Conservation (phyloP, 805 yeast genomes). For the Millerozyma acaciae region DNA sequence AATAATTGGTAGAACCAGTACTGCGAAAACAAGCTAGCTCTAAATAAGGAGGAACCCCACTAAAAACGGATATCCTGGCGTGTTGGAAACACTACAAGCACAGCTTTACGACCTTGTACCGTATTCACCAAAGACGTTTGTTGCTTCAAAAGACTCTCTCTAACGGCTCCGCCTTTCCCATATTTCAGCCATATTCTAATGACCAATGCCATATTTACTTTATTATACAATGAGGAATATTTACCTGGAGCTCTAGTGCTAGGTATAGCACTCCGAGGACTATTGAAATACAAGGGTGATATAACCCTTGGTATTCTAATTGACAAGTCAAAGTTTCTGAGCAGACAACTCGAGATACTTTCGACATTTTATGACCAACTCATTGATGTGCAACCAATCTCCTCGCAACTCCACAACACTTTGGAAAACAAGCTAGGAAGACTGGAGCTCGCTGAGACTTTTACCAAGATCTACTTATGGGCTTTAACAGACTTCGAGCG, state of each 20-base stretch:
- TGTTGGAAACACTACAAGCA: no score
- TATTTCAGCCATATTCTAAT: slow-evolving; percentile 7
- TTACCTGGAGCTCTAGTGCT: slow-evolving; percentile 56
- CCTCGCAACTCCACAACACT: slow-evolving; percentile 21
- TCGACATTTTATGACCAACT: slow-evolving; percentile 25
- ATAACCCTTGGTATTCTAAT: slow-evolving; percentile 29
- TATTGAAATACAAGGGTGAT: slow-evolving; percentile 7
- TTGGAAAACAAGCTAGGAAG: slow-evolving; percentile 38
- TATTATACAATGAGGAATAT: slow-evolving; percentile 48
- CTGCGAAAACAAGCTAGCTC: no score
- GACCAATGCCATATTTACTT: slow-evolving; percentile 42
- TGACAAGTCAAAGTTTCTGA: slow-evolving; percentile 24
- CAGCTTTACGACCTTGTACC: no score
- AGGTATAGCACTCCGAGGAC: slow-evolving; percentile 30
- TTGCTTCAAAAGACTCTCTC: no score
- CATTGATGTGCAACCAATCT: slow-evolving; percentile 23
- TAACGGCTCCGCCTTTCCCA: no score
- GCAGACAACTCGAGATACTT: slow-evolving; percentile 25
- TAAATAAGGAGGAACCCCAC: no score
- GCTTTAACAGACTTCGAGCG: slow-evolving; percentile 39
- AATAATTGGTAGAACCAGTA: no score
- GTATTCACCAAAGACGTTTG: no score
- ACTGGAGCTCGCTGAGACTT: slow-evolving; percentile 50
- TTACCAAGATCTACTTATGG: slow-evolving; percentile 60
- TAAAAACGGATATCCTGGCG: no score